These are phyloP conservation scores for Boletus tylopilopsis DNA, from an alignment of 768 basidiomycete genomes.

Conservation along the genomic window DNA sequence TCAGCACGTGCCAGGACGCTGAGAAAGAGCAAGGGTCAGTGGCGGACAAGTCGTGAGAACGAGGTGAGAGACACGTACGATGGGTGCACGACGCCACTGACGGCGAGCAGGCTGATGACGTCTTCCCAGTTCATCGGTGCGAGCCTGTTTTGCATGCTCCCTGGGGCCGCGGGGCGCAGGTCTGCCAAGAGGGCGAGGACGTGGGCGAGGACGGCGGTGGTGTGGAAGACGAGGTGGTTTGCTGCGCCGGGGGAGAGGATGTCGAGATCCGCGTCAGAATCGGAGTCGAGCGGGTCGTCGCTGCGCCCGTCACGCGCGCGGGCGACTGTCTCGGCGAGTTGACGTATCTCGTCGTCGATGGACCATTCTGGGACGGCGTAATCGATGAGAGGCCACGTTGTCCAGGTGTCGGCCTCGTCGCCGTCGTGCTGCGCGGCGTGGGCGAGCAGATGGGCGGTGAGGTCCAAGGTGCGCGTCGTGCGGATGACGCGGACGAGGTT, in stretches of 20 bases:
- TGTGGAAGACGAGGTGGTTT: conserved; percentile 38
- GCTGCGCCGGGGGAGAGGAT: conserved; percentile 23
- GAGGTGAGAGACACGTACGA: conserved; percentile 25
- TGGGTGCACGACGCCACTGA: conserved; percentile 34
- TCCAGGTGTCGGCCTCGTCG: conserved; percentile 51
- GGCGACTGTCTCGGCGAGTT: conserved; percentile 40
- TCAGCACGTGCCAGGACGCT: no score
- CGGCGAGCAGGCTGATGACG: conserved; percentile 52
- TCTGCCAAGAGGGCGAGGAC: conserved; percentile 53
- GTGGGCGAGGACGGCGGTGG: conserved; percentile 45
- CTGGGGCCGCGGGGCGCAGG: conserved; percentile 51
- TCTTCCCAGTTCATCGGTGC: conserved; percentile 60
- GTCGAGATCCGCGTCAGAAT: conserved; percentile 28
- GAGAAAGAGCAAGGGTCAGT: no score
- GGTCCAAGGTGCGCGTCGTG: conserved; percentile 53
- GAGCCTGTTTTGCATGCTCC: conserved; percentile 63
- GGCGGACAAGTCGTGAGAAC: no score
- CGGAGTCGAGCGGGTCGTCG: conserved; percentile 21
- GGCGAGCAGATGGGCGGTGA: conserved; percentile 47
- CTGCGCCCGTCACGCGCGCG: conserved; percentile 17
- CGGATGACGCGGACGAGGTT: conserved; percentile 64
- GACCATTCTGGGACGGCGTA: conserved; percentile 66
- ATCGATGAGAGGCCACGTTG: conserved; percentile 75
- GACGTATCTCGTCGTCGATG: conserved; percentile 62
- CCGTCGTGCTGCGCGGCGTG: conserved; percentile 17